These are phyloP conservation scores for Elongisporangium undulatum DNA, from an alignment of 352 stramenopile genomes.

Conservation along the genomic window DNA sequence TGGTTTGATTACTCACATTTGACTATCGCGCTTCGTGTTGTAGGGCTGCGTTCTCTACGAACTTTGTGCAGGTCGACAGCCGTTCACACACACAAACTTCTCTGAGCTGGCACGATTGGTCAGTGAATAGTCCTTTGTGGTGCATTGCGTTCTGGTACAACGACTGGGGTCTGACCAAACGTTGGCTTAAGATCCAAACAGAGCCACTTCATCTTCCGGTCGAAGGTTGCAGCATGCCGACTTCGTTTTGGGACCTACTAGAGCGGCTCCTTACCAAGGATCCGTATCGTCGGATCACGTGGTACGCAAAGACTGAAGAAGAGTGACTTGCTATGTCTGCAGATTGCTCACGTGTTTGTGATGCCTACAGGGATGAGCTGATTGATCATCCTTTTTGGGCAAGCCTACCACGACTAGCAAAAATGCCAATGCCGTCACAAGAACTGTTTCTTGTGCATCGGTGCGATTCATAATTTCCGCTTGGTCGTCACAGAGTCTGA, in stretches of 20 bases:
- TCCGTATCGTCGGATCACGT: conserved; percentile 67
- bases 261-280: conserved; percentile 59
- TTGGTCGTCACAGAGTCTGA: background rate
- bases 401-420: conserved; percentile 16
- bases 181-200: conserved; percentile 48
- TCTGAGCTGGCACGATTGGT: conserved; percentile 68
- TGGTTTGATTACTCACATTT: background rate
- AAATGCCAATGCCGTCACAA: conserved; percentile 49
- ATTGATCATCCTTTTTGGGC: conserved; percentile 71
- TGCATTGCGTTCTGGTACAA: background rate
- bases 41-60: conserved; percentile 83
- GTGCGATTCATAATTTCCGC: conserved; percentile 6
- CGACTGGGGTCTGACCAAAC: background rate
- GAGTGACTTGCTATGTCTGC: too few species aligned
- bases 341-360: background rate
- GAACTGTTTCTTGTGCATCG: conserved; percentile 39
- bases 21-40: background rate
- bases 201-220: conserved; percentile 37
- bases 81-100: conserved; percentile 75
- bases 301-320: conserved; percentile 23
- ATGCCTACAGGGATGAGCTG: conserved; percentile 45
- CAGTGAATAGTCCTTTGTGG: conserved; percentile 1
- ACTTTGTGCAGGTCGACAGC: conserved; percentile 52
- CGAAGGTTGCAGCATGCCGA: conserved; percentile 43
- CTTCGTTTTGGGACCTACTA: conserved; percentile 55